Evolutionary conservation across 257 asterid species (phyloP).

Genomic region (Capsicum pubescens): DNA sequence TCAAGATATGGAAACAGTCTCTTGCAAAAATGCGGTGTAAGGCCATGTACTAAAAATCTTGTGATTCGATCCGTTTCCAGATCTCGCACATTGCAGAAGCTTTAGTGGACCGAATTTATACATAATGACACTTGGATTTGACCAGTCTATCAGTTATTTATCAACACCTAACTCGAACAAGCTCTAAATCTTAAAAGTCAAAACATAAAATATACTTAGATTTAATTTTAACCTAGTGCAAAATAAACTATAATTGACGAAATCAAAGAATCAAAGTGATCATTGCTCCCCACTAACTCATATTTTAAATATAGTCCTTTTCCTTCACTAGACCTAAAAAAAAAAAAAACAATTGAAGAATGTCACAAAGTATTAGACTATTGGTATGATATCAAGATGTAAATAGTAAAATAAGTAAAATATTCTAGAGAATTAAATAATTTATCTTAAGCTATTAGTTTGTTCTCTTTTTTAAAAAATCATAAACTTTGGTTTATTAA

Average conservation of each 20-base stretch:
- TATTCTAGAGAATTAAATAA: background rate
- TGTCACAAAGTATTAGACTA: background rate
- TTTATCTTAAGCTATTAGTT: background rate
- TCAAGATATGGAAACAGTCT: too few species aligned
- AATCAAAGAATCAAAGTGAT: conserved; percentile 28
- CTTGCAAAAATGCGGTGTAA: too few species aligned
- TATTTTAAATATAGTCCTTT: background rate
- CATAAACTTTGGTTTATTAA: background rate
- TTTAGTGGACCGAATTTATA: too few species aligned
- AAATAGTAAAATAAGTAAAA: background rate
- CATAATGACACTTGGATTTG: too few species aligned
- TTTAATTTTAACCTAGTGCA: background rate
- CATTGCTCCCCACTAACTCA: conserved; percentile 11
- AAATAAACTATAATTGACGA: conserved; percentile 26
- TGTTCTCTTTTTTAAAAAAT: too few species aligned
- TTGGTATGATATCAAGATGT: background rate
- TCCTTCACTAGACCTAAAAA: too few species aligned
- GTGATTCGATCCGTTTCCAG: too few species aligned
- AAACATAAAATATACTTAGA: background rate
- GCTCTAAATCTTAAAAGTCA: conserved; percentile 19
- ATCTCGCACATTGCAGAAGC: too few species aligned
- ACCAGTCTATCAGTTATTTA: background rate
- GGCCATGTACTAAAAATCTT: too few species aligned
- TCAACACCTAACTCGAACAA: too few species aligned
- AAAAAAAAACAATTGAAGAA: background rate